Conservation (phyloP, 768 basidiomycete genomes). For the Serendipita indica region DNA sequence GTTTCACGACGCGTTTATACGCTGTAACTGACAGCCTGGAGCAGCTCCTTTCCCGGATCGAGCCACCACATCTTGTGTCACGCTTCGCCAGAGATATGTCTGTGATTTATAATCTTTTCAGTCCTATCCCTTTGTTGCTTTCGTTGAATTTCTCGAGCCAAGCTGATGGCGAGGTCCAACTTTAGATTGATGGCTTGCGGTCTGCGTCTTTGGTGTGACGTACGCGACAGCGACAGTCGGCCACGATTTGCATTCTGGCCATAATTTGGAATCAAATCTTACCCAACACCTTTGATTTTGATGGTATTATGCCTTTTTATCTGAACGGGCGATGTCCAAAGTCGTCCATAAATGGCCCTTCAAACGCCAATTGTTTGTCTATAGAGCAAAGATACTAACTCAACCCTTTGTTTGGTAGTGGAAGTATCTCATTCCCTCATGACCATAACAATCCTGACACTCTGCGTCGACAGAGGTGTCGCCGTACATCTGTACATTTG, state of each 20-base stretch:
- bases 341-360: too few relatives aligned
- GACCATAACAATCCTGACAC: too few relatives aligned
- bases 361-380: too few relatives aligned
- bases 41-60: constrained; percentile 71
- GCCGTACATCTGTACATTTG: too few relatives aligned
- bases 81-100: constrained; percentile 9
- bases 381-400: too few relatives aligned
- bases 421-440: too few relatives aligned
- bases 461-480: too few relatives aligned
- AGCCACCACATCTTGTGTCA: constrained; percentile 59
- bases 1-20: background rate
- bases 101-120: background rate
- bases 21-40: constrained; percentile 48
- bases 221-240: background rate
- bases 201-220: background rate
- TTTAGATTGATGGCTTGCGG: background rate
- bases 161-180: background rate
- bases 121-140: background rate
- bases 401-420: too few relatives aligned
- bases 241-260: background rate
- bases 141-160: background rate
- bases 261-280: too few relatives aligned
- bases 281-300: too few relatives aligned
- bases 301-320: too few relatives aligned
- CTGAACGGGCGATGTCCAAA: too few relatives aligned